These are phyloP conservation scores for Chlamydomonas eustigma DNA, from an alignment of 139 green algal genomes.

Conservation along the genomic window DNA sequence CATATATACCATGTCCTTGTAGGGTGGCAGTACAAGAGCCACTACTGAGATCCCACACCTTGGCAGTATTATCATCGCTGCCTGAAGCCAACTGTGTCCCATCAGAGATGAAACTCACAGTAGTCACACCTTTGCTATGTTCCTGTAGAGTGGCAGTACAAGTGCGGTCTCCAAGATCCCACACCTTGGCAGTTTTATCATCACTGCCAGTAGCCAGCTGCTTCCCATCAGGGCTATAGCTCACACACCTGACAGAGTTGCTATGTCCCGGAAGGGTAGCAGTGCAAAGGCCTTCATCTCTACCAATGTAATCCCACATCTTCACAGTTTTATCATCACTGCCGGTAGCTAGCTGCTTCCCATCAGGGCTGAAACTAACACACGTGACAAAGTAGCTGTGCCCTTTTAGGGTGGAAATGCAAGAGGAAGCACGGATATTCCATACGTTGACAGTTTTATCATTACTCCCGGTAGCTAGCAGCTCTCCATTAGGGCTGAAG, in stretches of 20 bases:
- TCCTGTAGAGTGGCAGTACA: not conserved
- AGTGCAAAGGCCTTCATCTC: not conserved
- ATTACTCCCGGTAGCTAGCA: too few species aligned
- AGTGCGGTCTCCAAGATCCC: not conserved
- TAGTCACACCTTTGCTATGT: not conserved
- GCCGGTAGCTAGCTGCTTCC: too few species aligned
- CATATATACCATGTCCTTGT: too few species aligned
- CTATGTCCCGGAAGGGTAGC: not conserved
- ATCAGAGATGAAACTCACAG: not conserved
- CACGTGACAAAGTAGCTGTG: too few species aligned
- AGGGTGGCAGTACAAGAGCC: too few species aligned
- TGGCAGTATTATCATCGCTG: not conserved
- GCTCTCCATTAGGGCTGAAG: too few species aligned
- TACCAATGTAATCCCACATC: too few species aligned
- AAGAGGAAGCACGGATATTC: too few species aligned
- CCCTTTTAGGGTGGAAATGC: too few species aligned
- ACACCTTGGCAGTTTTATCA: conserved; percentile 40
- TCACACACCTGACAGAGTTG: not conserved
- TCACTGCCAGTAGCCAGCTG: conserved; percentile 51
- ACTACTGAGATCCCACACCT: not conserved
- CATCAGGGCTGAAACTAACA: too few species aligned
- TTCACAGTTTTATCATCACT: not conserved
- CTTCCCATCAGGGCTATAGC: too few species aligned
- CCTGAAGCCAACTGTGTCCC: not conserved
- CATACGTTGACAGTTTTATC: too few species aligned